Evolutionary conservation across 805 yeast genomes (phyloP), one percentile per base, ranked within the genome.

Genomic region (Schizosaccharomyces octosporus): DNA sequence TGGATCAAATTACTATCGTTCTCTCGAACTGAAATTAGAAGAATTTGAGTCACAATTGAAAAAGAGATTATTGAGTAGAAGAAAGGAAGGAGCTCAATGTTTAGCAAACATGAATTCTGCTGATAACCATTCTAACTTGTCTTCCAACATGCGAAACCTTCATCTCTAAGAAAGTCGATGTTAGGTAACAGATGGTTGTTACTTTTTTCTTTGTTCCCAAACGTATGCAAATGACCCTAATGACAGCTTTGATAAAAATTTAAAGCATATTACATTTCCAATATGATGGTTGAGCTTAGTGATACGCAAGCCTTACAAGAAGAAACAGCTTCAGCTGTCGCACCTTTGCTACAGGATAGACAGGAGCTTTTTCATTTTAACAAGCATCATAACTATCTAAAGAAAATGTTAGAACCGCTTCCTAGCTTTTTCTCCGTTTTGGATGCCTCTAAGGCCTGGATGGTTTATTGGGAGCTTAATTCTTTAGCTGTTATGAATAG

Each of bases 371-470:
- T 45, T 5, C 13, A 45, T 17, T 45, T 45, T 9, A n/a, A 7
- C 21, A 45, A 45, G 51, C 57, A 51, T 24, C 13, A 19, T 9
- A 15, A 51, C 5, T 51, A 24, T 51, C 15, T 51, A 29, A 29
- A 21, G 36, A 51, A 29, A 21, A 24, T 29, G 31, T 29, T 51
- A 51, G 36, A 51, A 24, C 36, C 76, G 19, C 73, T 85, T 32
- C 85, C 88, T 0, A 64, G 72, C 1, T 72, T 70, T 7, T 83
- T 78, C 69, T 68, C 70, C 2, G 77, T 77, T 0, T 74, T 87
- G 59, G 97, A 90, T 70, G 93, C 97, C 0, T 85, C 93, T n/a
- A 88, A 84, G 63, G 82, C 95, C 0, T 93, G 97, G 97, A 72
- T 90, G 67, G 63, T 85, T 1, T 90, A 85, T 69, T 93, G 98